These are phyloP conservation scores for Gloeostereum incarnatum DNA, from an alignment of 768 basidiomycete species.

Conservation along the genomic window DNA sequence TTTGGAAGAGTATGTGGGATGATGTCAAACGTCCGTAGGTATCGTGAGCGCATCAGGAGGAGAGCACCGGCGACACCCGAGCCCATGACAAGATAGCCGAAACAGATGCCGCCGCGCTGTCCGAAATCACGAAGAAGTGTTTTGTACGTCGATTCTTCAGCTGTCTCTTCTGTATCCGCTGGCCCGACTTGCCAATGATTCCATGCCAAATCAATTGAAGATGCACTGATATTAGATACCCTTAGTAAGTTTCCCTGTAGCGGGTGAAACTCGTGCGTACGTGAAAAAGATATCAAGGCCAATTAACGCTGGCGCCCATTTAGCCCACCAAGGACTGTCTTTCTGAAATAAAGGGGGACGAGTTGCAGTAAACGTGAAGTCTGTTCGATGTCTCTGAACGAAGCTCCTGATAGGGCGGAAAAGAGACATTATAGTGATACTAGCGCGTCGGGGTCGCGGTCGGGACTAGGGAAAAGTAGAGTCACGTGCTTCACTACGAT, in stretches of 20 bases:
- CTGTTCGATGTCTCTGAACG: too few relatives aligned
- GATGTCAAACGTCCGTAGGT: slow-evolving; percentile 20
- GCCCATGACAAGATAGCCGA: slow-evolving; percentile 19
- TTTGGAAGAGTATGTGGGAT: background rate
- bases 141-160: slow-evolving; percentile 7
- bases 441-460: too few relatives aligned
- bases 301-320: slow-evolving; percentile 18
- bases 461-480: too few relatives aligned
- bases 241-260: too few relatives aligned
- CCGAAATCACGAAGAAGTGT: slow-evolving; percentile 13
- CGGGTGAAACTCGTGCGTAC: slow-evolving; percentile 10
- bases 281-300: slow-evolving; percentile 22
- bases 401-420: too few relatives aligned
- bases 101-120: slow-evolving; percentile 20
- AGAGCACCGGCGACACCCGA: slow-evolving; percentile 19
- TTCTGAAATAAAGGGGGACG: slow-evolving; percentile 19
- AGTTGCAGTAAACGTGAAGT: too few relatives aligned
- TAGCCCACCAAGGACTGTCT: slow-evolving; percentile 20
- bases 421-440: too few relatives aligned
- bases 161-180: slow-evolving; percentile 13
- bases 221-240: slow-evolving; percentile 12
- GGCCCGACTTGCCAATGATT: slow-evolving; percentile 20
- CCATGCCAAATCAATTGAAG: slow-evolving; percentile 23
- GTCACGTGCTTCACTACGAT: too few relatives aligned
- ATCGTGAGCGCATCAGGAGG: slow-evolving; percentile 18